Conservation (phyloP, 2,329 filamentous ascomycete genomes). For the Penicillium sp. region DNA sequence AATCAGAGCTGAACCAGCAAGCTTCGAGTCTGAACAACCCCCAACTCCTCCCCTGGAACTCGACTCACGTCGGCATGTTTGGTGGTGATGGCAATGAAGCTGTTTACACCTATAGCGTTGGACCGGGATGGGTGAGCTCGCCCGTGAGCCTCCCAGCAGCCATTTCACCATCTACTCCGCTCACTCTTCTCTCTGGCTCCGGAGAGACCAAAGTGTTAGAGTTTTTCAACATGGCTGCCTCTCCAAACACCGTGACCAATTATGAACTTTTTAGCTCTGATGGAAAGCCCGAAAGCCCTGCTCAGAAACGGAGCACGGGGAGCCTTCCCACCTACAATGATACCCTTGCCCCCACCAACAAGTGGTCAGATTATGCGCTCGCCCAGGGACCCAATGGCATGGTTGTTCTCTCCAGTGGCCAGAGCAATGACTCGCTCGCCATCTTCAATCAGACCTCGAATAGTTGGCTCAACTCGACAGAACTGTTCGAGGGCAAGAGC, state of each 20-base stretch:
- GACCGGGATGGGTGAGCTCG: constrained; percentile 65
- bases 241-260: constrained; percentile 74
- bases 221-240: constrained; percentile 72
- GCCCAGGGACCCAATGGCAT: constrained; percentile 66
- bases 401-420: constrained; percentile 79
- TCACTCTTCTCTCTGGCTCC: constrained; percentile 67
- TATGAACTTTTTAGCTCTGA: constrained; percentile 66
- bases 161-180: constrained; percentile 62
- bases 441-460: constrained; percentile 79
- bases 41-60: constrained; percentile 73
- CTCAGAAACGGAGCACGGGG: constrained; percentile 47
- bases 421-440: constrained; percentile 64
- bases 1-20: constrained; percentile 57
- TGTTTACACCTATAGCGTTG: constrained; percentile 70
- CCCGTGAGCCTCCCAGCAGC: constrained; percentile 64
- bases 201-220: constrained; percentile 79
- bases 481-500: constrained; percentile 56
- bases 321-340: constrained; percentile 80
- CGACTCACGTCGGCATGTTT: constrained; percentile 70
- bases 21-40: constrained; percentile 68
- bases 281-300: constrained; percentile 54
- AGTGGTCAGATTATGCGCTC: constrained; percentile 69
- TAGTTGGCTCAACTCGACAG: constrained; percentile 72
- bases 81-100: constrained; percentile 70
- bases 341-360: constrained; percentile 66